phyloP scores from a whole-genome alignment of 257 asterid species.

The Przewalskia tangutica region DNA sequence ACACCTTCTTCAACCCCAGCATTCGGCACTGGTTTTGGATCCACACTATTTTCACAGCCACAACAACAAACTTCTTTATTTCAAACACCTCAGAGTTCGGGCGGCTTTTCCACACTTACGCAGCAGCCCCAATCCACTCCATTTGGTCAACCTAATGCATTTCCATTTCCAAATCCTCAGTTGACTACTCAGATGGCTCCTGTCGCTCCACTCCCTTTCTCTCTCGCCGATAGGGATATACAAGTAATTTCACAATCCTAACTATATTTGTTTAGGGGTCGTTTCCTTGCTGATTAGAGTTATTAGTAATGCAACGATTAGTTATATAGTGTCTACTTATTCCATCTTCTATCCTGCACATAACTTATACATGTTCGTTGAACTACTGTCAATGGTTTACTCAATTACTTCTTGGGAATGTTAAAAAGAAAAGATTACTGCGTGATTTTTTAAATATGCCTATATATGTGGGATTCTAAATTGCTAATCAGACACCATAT shows the following conservation, averaged over 20 bases:
- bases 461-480: too few species aligned
- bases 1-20: conserved; percentile 52
- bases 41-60: conserved; percentile 52
- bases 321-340: too few species aligned
- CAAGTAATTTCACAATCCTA: conserved; percentile 32
- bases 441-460: too few species aligned
- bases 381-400: too few species aligned
- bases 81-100: conserved; percentile 52
- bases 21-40: conserved; percentile 57
- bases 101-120: conserved; percentile 33
- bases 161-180: conserved; percentile 53
- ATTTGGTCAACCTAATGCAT: conserved; percentile 25
- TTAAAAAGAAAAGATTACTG: too few species aligned
- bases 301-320: too few species aligned
- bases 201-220: conserved; percentile 82
- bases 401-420: too few species aligned
- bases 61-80: conserved; percentile 36
- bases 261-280: background rate
- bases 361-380: too few species aligned
- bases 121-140: conserved; percentile 46
- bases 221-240: conserved; percentile 91
- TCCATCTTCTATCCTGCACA: too few species aligned
- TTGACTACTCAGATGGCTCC: conserved; percentile 99
- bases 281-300: too few species aligned
- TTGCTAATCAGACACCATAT: too few species aligned